Evolutionary conservation across 1,284 basidiomycete genomes (phyloP), one percentile per base, ranked within the genome.

Genomic region (Irpex sp.): DNA sequence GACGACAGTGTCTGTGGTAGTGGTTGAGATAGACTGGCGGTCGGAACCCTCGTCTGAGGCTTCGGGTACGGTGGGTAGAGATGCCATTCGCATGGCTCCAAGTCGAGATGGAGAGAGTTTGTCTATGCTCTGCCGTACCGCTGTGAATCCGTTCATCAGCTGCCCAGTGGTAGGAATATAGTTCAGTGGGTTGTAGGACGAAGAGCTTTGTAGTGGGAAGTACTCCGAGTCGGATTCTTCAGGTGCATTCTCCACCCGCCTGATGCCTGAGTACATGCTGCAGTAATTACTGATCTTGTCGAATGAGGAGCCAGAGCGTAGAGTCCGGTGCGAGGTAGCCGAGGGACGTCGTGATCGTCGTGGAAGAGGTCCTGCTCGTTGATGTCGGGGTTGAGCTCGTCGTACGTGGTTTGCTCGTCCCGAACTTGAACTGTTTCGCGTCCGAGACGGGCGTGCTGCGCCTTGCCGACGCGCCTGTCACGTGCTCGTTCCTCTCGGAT

Each of bases 21-120:
- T 59, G 1, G 62, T 63, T 6, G 51, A 36, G 40, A 63, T 40
- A 1, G 62, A 63, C 21, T 63, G 62, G 7, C 62, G 44, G 51
- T 63, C 62, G 8, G 62, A 63, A 21, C 62, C 62, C 31, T 63
- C 62, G 26, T 63, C 62, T 9, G 62, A 63, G 15, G 62, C 62
- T 59, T 63, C 62, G 9, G 62, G 62, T 40, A 63, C 62, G 8
- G 62, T 63, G 21, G 57, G 58, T 13, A 63, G 52, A 26, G 52
- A 56, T 4, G 58, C 31, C 31, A 34, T 59, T 21, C 59, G 62
- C 62, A 59, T 63, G 2, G 62, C 57, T n/a, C 54, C 54, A 11
- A 56, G 11, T 15, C 62, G 58, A 54, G 57, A 59, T 6, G 62
- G 62, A 7, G 62, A 63, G 26, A 56, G 54, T 21, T 56, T 56